A percentile compares a stretch with the other conserved stretches of the same genome.
phyloP scores from a whole-genome alignment of 1,139 yeast genomes.

The Yamadazyma trypodendri region DNA sequence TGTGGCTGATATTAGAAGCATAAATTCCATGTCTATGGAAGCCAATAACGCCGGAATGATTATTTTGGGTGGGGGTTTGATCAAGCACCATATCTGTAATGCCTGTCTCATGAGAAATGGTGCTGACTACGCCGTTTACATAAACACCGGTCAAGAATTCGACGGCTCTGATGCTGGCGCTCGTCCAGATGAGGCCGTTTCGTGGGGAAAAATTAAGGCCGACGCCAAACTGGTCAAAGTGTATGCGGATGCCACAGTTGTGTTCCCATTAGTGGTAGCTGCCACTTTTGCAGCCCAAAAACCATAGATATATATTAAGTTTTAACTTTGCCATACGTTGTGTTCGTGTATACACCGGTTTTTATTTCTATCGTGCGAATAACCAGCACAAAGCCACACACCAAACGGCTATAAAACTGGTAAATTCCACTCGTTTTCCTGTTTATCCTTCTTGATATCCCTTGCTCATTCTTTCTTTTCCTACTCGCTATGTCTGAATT shows the following conservation, averaged over 20 bases:
- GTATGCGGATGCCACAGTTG: conserved; percentile 94
- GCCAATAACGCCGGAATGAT: conserved; percentile 97
- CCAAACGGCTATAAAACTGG: not conserved
- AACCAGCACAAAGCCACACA: conserved; percentile 8
- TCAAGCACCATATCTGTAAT: conserved; percentile 95
- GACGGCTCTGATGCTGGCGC: conserved; percentile 99
- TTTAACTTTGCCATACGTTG: too few species aligned
- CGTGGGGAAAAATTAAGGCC: conserved; percentile 98
- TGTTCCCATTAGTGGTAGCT: conserved; percentile 93
- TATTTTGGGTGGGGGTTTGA: conserved; percentile 92
- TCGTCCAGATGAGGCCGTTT: conserved; percentile 96
- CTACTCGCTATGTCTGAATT: conserved; percentile 15
- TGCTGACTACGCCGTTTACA: conserved; percentile 95
- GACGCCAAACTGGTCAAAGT: conserved; percentile 91
- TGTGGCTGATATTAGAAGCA: conserved; percentile 87
- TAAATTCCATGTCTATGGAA: conserved; percentile 92
- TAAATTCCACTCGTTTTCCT: not conserved
- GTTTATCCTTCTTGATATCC: not conserved
- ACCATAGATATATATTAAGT: conserved; percentile 18
- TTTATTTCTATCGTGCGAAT: too few species aligned
- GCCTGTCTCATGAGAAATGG: conserved; percentile 99
- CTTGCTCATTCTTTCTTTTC: not conserved
- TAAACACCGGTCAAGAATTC: conserved; percentile 97
- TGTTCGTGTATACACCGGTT: too few species aligned
- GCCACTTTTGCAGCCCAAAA: conserved; percentile 80